Conservation (phyloP, 73 alveolate genomes). For the Symbiodinium natans region DNA sequence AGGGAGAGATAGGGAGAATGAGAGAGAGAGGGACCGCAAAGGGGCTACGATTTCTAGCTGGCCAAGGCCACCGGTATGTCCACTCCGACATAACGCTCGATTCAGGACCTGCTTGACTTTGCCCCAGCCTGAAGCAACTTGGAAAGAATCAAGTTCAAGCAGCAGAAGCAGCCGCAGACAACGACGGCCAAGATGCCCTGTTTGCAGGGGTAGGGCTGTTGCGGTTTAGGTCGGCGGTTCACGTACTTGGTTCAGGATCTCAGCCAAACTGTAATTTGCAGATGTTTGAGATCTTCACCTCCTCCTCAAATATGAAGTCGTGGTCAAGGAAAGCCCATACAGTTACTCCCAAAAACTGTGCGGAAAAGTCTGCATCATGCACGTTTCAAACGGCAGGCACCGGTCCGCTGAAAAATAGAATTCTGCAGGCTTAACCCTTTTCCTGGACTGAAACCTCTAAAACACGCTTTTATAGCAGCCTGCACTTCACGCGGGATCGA, state of each 20-base stretch:
- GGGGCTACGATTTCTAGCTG: not conserved
- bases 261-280: not conserved
- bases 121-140: conserved; percentile 7
- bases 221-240: not conserved
- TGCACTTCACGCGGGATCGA: not conserved
- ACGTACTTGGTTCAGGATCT: not conserved
- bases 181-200: conserved; percentile 2
- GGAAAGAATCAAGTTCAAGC: not conserved
- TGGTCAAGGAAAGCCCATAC: not conserved
- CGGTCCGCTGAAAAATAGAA: not conserved
- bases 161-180: not conserved
- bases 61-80: not conserved
- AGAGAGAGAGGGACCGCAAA: not conserved
- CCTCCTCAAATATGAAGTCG: not conserved
- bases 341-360: not conserved
- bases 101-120: not conserved
- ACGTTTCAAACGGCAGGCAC: not conserved
- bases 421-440: not conserved
- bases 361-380: not conserved
- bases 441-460: not conserved
- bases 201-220: not conserved
- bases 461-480: not conserved
- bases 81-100: not conserved
- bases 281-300: not conserved
- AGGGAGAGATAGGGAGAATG: no score